phyloP scores from a whole-genome alignment of 1,284 basidiomycete species.

The Macrocystidia cucumis region DNA sequence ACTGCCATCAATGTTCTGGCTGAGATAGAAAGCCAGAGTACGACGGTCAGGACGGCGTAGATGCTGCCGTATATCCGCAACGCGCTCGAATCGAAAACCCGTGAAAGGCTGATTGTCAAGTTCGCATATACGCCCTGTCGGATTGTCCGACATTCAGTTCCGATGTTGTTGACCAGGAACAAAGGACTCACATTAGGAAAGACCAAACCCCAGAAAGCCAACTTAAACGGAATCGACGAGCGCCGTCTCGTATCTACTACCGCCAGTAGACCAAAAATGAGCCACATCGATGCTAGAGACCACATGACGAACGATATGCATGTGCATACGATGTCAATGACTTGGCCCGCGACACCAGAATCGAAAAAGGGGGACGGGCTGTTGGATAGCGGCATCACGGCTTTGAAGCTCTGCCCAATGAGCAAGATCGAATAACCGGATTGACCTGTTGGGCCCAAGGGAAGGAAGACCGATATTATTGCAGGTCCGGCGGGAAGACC shows the following conservation, averaged over 20 bases:
- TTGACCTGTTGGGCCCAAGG: slow-evolving; percentile 53
- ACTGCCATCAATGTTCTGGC: slow-evolving; percentile 30
- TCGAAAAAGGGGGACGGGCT: slow-evolving; percentile 18
- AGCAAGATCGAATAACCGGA: slow-evolving; percentile 42
- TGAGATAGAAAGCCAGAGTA: slow-evolving; percentile 50
- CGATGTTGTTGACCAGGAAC: no score
- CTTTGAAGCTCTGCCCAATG: slow-evolving; percentile 33
- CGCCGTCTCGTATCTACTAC: slow-evolving; percentile 31
- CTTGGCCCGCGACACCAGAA: slow-evolving; percentile 23
- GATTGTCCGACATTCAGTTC: no score
- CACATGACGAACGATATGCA: slow-evolving; percentile 43
- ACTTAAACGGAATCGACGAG: slow-evolving; percentile 33
- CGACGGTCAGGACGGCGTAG: slow-evolving; percentile 40
- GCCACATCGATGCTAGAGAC: slow-evolving; percentile 48
- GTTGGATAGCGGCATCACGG: slow-evolving; percentile 23
- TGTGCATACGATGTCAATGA: slow-evolving; percentile 34
- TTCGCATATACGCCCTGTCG: slow-evolving; percentile 58
- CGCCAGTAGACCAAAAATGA: slow-evolving; percentile 38
- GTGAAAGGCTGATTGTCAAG: slow-evolving; percentile 46
- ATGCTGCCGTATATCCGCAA: slow-evolving; percentile 48
- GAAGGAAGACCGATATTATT: slow-evolving; percentile 55
- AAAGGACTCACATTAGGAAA: slow-evolving; percentile 47
- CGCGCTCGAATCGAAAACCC: slow-evolving; percentile 43
- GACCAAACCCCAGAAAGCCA: slow-evolving; percentile 51
- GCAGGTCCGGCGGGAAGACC: slow-evolving; percentile 37